These are phyloP conservation scores for Blastobotrys elegans DNA, from an alignment of 1,139 yeast species.

Conservation along the genomic window DNA sequence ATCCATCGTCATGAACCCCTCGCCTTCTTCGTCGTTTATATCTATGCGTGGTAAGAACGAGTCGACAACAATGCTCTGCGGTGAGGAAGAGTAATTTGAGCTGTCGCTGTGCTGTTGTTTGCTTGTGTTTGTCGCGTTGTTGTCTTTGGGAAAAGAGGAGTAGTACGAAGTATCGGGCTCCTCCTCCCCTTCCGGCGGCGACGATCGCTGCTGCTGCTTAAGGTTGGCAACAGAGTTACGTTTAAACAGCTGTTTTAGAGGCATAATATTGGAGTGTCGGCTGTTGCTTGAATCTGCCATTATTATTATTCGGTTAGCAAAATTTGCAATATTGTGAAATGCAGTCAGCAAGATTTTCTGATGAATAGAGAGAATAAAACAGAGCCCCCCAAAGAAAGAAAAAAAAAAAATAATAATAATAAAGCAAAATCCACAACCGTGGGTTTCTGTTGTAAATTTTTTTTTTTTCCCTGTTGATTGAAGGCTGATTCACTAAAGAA, in stretches of 20 bases:
- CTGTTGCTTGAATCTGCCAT: conserved; percentile 1
- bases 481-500: not conserved
- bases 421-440: too few relatives aligned
- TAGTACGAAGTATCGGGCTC: conserved; percentile 9
- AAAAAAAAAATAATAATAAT: not conserved
- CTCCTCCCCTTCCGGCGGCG: conserved; percentile 5
- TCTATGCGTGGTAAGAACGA: conserved; percentile 11
- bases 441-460: too few relatives aligned
- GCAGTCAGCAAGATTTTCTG: not conserved
- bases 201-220: not conserved
- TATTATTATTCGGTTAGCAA: not conserved
- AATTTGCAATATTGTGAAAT: too few relatives aligned
- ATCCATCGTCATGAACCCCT: conserved; percentile 8
- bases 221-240: conserved; percentile 10
- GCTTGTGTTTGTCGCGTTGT: not conserved
- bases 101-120: not conserved
- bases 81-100: conserved; percentile 7
- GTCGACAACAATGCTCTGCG: conserved; percentile 6
- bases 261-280: conserved; percentile 3
- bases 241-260: conserved; percentile 11
- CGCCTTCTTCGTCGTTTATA: conserved; percentile 4
- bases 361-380: not conserved
- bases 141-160: conserved; percentile 11
- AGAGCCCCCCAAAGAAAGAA: not conserved
- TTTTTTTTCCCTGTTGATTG: not conserved